Base-by-base conservation (phyloP, 495 filamentous ascomycete genomes). In the Penicillium cosmopolitanum region DNA sequence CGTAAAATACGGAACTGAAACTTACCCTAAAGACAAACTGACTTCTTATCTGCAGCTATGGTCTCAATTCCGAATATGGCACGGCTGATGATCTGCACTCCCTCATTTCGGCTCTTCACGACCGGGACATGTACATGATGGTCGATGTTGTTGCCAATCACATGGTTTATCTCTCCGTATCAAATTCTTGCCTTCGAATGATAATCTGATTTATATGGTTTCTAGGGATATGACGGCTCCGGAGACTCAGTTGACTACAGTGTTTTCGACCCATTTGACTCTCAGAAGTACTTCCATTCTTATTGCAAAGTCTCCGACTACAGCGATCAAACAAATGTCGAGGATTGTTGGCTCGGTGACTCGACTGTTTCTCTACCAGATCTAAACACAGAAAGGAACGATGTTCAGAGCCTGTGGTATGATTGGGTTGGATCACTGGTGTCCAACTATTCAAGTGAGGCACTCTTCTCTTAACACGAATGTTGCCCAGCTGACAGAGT, bases 121-220 rank as follows among this genome's bases (percentile, higher is more conserved):
- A 80, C 7, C 81, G 85, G 21, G 83, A 80, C 19, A 90, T 91
- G 85, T 79, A 85, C 67, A 75, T 92, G 31, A 93, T 93, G 90
- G 84, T 91, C 23, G 90, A 93, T 61, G 80, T 92, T 0, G 89
- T 92, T 10, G 83, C 87, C 16, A 95, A 95, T 67, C 89, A 95
- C 65, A 85, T 92, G 80, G 81, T 84, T 52, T 58, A 72, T 61
- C 25, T 28, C 19, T 38, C 1, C 4, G 19, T 23, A 5, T 38
- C 12, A 5, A 5, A 2, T 28, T 34, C 36, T 35, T 5, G 40
- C 21, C 34, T 15, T 55, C 33, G 28, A 31, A 21, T 59, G 42
- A 15, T 51, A n/a, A 46, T 44, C 42, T 44, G 16, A 16, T 16
- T 38, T 5, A 38, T 40, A 43, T 21, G 8, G 4, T 1, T 48